Percentiles rank a stretch among this genome's conserved stretches.
Evolutionary conservation across 169 alveolate species (phyloP).

Genomic region (Haemoproteus tartakovskyi): DNA sequence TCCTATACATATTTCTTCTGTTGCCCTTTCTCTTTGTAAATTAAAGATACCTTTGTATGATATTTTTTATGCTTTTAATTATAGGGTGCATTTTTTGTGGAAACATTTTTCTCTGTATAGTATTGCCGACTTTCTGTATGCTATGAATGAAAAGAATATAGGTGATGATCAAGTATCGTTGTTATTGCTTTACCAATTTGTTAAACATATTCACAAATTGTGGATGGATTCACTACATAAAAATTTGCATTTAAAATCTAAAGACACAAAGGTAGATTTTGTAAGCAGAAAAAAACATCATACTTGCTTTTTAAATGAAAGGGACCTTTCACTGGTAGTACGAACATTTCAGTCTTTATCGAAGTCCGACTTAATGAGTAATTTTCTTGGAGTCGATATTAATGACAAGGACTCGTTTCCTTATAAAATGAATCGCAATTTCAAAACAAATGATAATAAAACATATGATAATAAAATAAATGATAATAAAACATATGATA

Average conservation of each 20-base stretch:
- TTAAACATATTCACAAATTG: not conserved
- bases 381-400: not conserved
- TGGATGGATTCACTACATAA: not conserved
- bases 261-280: too few species aligned
- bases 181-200: slow-evolving; percentile 25
- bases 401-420: not conserved
- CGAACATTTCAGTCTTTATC: slow-evolving; percentile 38
- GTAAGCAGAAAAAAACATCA: too few species aligned
- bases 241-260: too few species aligned
- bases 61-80: slow-evolving; percentile 16
- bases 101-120: slow-evolving; percentile 26
- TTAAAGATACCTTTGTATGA: slow-evolving; percentile 12
- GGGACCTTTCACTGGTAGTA: slow-evolving; percentile 16
- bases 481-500: too few species aligned
- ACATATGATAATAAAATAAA: too few species aligned
- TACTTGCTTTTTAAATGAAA: slow-evolving; percentile 16
- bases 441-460: too few species aligned
- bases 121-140: slow-evolving; percentile 41
- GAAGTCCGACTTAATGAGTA: not conserved
- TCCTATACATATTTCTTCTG: slow-evolving; percentile 25
- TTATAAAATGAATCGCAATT: slow-evolving; percentile 3
- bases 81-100: slow-evolving; percentile 28
- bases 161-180: slow-evolving; percentile 13
- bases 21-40: slow-evolving; percentile 20
- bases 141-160: slow-evolving; percentile 30